Conservation (phyloP, 176 grass and related monocot species). For the Echinochloa phyllopogon region DNA sequence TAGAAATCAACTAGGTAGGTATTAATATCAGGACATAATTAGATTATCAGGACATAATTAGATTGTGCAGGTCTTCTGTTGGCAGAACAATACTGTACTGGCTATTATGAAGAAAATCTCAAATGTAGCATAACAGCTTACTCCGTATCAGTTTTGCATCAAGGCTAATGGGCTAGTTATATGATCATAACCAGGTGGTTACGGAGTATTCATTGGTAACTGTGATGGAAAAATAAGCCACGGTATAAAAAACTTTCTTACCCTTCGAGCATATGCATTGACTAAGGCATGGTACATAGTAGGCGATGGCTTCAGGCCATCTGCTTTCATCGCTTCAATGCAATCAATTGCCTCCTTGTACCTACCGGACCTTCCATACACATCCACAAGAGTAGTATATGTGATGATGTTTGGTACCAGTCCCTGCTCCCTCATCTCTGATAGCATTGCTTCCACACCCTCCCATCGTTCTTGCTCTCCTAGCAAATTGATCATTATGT, state of each 20-base stretch:
- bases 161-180: not conserved
- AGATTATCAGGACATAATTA: not conserved
- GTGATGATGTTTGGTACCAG: slow-evolving; percentile 85
- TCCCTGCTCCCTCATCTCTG: slow-evolving; percentile 73
- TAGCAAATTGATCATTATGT: slow-evolving; percentile 91
- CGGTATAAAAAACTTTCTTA: slow-evolving; percentile 34
- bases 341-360: slow-evolving; percentile 88
- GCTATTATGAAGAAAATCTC: not conserved
- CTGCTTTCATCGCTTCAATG: slow-evolving; percentile 87
- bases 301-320: slow-evolving; percentile 68
- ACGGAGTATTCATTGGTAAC: not conserved
- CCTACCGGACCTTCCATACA: slow-evolving; percentile 88
- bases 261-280: slow-evolving; percentile 94
- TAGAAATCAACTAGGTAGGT: slow-evolving; percentile 12
- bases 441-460: slow-evolving; percentile 72
- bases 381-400: slow-evolving; percentile 94
- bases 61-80: slow-evolving; percentile 7
- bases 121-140: not conserved
- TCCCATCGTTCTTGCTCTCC: slow-evolving; percentile 69
- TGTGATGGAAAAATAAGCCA: slow-evolving; percentile 16
- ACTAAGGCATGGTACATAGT: slow-evolving; percentile 97
- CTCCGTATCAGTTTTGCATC: not conserved
- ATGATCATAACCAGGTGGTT: not conserved
- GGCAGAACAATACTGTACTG: not conserved
- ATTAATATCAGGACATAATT: not conserved